These are phyloP conservation scores for Ormosia semicastrata DNA, from an alignment of 306 rosid species.

Conservation along the genomic window DNA sequence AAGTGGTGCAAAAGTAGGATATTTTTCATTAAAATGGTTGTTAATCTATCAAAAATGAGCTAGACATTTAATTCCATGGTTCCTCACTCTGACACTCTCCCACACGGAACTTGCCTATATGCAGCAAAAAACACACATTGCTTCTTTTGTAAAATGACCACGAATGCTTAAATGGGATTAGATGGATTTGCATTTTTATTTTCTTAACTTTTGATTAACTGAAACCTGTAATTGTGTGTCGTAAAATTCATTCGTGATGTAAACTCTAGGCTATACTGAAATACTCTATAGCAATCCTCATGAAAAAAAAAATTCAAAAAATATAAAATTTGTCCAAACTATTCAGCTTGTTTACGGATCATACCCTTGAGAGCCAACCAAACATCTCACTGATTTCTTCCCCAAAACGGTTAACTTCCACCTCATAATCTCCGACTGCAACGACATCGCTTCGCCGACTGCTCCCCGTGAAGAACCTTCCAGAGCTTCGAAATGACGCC, in stretches of 20 bases:
- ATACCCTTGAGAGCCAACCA: conserved; percentile 83
- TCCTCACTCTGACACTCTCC: background rate
- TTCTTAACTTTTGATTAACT: no score
- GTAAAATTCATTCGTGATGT: no score
- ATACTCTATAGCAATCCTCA: no score
- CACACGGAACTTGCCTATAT: background rate
- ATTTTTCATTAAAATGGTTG: conserved; percentile 5
- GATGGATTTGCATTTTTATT: no score
- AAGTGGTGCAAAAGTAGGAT: background rate
- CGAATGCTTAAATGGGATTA: no score
- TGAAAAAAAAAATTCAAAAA: background rate
- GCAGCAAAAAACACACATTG: no score
- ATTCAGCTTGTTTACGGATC: conserved; percentile 35
- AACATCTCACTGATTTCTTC: conserved; percentile 77
- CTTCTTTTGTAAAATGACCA: background rate
- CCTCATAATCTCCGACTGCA: conserved; percentile 43
- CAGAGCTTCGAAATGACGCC: conserved; percentile 69
- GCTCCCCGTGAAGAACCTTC: conserved; percentile 73
- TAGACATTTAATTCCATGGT: background rate
- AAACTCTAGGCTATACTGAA: no score
- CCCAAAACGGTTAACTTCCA: conserved; percentile 55
- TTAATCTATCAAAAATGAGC: background rate
- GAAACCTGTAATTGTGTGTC: background rate
- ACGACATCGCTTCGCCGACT: conserved; percentile 63
- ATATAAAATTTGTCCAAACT: background rate